Base-by-base conservation (phyloP, 192 early-diverging fungal species). In the Podila verticillata region DNA sequence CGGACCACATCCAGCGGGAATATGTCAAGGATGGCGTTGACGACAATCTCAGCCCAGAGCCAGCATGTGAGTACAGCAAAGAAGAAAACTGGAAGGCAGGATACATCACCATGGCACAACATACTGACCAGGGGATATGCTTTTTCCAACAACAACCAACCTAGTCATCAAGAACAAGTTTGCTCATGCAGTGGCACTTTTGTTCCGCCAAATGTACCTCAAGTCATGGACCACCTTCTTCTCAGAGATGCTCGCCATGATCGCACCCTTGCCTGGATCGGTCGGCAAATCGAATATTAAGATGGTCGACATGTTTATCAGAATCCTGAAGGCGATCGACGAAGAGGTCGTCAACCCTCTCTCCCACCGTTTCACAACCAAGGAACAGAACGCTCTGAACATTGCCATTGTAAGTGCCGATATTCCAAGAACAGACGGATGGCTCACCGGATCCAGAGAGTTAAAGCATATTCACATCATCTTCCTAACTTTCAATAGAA, bases 181-280 rank as follows among this genome's bases (percentile, higher is more conserved):
- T 57, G 91, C 93, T 17, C 92, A 93, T 64, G 87, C 93, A 24
- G 81, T 98, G 19, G 92, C 95, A 20, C 68, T 95, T 47, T 77
- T 98, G 5, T 95, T 95, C 75, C 79, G 90, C n/a, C 87, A 91
- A 61, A 87, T 91, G 68, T 98, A 96, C 69, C 93, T 92, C n/a
- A 84, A 88, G 44, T 88, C 88, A 48, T 98, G 97, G 97, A 91
- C 91, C 12, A 86, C 91, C 7, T 97, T 98, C 81, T 93, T 97
- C 56, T 89, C 92, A 44, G 95, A 98, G 63, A 84, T 97, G 70
- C 82, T 98, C 17, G 75, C 85, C 9, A 77, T 96, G 65, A 69
- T 93, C 26, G 74, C 73, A 28, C 87, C 89, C 15, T 73, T 85
- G 48, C 83, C 83, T 44, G 78, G 83, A 22, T 84, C 86, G 19